Percentiles rank a stretch among this genome's conserved stretches.
These are phyloP conservation scores for Golubevia sp. DNA, from an alignment of 1,284 basidiomycete genomes.

Conservation along the genomic window DNA sequence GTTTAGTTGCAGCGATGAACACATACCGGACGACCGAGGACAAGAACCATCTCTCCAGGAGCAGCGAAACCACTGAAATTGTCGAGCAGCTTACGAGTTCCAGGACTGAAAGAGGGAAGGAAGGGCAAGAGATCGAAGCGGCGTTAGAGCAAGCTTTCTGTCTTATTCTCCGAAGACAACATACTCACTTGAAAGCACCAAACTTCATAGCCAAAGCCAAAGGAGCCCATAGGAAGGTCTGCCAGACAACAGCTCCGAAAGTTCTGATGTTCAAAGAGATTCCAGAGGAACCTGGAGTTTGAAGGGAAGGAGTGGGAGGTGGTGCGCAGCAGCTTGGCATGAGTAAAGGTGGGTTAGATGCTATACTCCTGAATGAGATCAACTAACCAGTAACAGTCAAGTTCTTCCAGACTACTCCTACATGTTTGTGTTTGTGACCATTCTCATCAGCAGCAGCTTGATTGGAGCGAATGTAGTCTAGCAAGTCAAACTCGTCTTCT, in stretches of 20 bases:
- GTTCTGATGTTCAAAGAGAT: not conserved
- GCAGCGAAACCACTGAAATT: slow-evolving; percentile 11
- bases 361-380: not conserved
- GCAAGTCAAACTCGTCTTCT: slow-evolving; percentile 1
- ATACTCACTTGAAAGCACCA: not conserved
- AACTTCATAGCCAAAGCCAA: not conserved
- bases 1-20: no score
- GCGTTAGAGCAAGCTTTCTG: no score
- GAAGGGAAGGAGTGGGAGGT: not conserved
- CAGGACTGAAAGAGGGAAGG: no score
- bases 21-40: slow-evolving; percentile 39
- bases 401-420: not conserved
- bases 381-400: not conserved
- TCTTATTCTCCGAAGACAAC: no score
- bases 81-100: no score
- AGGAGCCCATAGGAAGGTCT: not conserved
- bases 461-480: not conserved
- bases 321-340: not conserved
- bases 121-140: no score
- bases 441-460: not conserved
- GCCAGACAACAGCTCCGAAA: not conserved
- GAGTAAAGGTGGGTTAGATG: not conserved
- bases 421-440: not conserved
- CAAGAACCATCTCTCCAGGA: slow-evolving; percentile 52
- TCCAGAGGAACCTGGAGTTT: not conserved